Evolutionary conservation across 1,284 basidiomycete genomes (phyloP).

Genomic region (Leucocoprinus gongylophorus): DNA sequence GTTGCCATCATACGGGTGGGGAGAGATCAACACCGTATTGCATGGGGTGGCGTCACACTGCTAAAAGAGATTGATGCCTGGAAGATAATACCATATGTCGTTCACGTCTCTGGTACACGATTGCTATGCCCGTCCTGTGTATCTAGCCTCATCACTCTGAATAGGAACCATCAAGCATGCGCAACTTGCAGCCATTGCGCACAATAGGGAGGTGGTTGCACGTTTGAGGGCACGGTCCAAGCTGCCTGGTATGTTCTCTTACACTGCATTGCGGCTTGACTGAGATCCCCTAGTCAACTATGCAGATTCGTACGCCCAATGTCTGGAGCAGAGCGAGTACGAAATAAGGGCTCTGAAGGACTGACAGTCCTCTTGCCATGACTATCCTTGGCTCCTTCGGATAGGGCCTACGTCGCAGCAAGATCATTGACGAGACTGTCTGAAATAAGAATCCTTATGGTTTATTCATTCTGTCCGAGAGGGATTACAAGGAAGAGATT

Average conservation of each 20-base stretch:
- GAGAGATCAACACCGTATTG: constrained; percentile 66
- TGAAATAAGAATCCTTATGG: no score
- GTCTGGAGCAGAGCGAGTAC: constrained; percentile 45
- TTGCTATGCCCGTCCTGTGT: neutral
- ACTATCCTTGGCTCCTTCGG: no score
- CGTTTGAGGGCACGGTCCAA: constrained; percentile 50
- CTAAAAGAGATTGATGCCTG: constrained; percentile 52
- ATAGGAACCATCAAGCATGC: constrained; percentile 74
- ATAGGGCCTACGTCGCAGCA: no score
- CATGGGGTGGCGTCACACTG: constrained; percentile 67
- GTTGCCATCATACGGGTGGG: constrained; percentile 74
- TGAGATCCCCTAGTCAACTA: constrained; percentile 33
- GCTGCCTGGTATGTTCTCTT: constrained; percentile 38
- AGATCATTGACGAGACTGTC: no score
- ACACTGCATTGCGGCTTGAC: neutral
- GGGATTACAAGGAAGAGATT: no score
- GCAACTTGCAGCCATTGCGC: constrained; percentile 64
- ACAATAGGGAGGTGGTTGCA: constrained; percentile 64
- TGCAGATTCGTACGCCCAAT: constrained; percentile 52
- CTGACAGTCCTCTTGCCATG: constrained; percentile 22
- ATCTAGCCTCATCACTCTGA: neutral
- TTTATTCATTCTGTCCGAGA: no score
- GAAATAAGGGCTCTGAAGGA: constrained; percentile 63
- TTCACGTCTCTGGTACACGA: constrained; percentile 64
- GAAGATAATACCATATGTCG: constrained; percentile 57